Conservation (phyloP, 73 alveolate species). For the Effrenium voratum region DNA sequence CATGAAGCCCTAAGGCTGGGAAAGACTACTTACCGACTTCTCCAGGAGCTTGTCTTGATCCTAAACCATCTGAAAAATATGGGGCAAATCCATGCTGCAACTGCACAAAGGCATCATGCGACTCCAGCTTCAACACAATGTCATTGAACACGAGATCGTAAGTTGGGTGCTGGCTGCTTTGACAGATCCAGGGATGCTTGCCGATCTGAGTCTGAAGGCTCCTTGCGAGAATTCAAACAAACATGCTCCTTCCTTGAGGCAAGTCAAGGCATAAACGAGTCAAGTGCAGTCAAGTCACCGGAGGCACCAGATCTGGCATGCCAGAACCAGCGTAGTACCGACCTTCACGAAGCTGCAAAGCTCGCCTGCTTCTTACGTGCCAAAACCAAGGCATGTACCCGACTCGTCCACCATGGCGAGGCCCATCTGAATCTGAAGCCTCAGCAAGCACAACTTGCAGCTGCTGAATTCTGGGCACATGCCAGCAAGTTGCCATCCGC, state of each 20-base stretch:
- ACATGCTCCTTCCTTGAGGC: not conserved
- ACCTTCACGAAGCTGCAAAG: not conserved
- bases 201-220: conserved; percentile 52
- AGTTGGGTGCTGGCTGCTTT: conserved; percentile 44
- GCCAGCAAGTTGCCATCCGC: too few relatives aligned
- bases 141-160: too few relatives aligned
- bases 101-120: too few relatives aligned
- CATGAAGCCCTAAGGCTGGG: too few relatives aligned
- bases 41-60: too few relatives aligned
- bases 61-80: too few relatives aligned
- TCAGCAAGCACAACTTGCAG: too few relatives aligned
- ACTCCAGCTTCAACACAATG: too few relatives aligned
- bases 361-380: not conserved
- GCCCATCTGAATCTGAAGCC: too few relatives aligned
- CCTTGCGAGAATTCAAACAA: not conserved
- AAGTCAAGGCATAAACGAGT: not conserved
- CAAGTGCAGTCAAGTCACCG: not conserved
- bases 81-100: too few relatives aligned
- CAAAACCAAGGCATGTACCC: not conserved
- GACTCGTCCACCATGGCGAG: conserved; percentile 60
- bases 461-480: too few relatives aligned
- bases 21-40: too few relatives aligned
- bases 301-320: conserved; percentile 69
- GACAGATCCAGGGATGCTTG: conserved; percentile 37
- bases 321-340: conserved; percentile 80